Conservation (phyloP, 768 basidiomycete genomes). For the Lentinus tigrinus region DNA sequence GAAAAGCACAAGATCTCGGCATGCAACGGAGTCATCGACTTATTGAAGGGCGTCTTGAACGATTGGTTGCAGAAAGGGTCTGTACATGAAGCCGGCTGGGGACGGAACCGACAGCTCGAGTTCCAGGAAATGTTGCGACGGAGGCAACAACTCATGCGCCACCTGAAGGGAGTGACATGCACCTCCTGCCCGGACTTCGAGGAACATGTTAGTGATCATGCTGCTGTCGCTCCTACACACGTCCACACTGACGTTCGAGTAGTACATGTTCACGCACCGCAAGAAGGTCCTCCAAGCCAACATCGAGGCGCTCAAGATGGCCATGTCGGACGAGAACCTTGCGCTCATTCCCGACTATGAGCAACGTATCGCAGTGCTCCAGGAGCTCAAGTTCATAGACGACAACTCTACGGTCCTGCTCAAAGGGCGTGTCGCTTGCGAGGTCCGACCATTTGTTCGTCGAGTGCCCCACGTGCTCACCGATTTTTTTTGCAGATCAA, state of each 20-base stretch:
- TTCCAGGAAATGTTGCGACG: conserved; percentile 81
- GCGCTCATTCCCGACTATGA: conserved; percentile 98
- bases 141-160: conserved; percentile 49
- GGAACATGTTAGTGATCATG: conserved; percentile 61
- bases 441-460: conserved; percentile 47
- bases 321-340: conserved; percentile 94
- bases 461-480: neutral
- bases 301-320: conserved; percentile 75
- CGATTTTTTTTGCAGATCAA: conserved; percentile 67
- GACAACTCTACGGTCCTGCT: conserved; percentile 93
- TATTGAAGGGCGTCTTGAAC: conserved; percentile 47
- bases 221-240: neutral
- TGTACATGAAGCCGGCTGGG: conserved; percentile 84
- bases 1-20: conserved; percentile 60
- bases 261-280: conserved; percentile 80
- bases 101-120: conserved; percentile 75
- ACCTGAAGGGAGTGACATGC: conserved; percentile 48
- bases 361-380: conserved; percentile 86
- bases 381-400: conserved; percentile 91
- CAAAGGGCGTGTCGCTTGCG: conserved; percentile 97
- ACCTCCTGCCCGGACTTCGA: conserved; percentile 64
- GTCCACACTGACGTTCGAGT: conserved; percentile 2
- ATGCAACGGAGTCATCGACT: conserved; percentile 55
- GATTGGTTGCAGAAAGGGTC: conserved; percentile 52
- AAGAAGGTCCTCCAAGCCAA: conserved; percentile 72